Base-by-base conservation (phyloP, 2,329 filamentous ascomycete genomes). In the Fusarium odoratissimum region DNA sequence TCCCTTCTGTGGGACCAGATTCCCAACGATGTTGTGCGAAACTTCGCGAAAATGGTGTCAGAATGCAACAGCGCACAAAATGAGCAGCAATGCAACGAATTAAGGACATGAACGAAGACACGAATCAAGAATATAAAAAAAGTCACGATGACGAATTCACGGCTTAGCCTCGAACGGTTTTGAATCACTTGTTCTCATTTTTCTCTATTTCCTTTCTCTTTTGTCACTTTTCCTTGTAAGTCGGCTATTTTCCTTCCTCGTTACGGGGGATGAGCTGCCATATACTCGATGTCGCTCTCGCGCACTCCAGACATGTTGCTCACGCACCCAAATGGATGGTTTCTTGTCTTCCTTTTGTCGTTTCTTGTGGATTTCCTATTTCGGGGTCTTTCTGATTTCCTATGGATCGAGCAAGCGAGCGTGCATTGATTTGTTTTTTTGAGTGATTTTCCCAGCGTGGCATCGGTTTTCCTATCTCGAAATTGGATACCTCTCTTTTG, bases 1-100 rank as follows among this genome's bases (percentile, higher is more conserved):
- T 97, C 94, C 71, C 88, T 98, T 69, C 90, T 98, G 64, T 97
- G 94, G 94, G 95, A 98, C 79, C 93, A 95, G 82, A 95, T 98
- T 76, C 95, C 96, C 19, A 89, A 91, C 76, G 95, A 98, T 73
- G 95, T 98, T 54, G 94, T 99, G 60, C 91, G 91, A 76, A 94
- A 95, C 81, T 98, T 98, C 85, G 93, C 93, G 78, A 93, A 94
- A 83, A 95, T 97, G 89, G 93, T 97, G 76, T 90, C 92, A 73
- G 93, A 96, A 79, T 92, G 89, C 83, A 91, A 87, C 82, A 85
- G 83, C 74, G 80, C 82, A 64, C 81, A 83, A 77, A 80, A 81
- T 72, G 82, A 83, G 75, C 82, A 83, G 76, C 81, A 82, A 81
- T 81, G 82, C 81, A 81, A 83, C 78, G 82, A 85, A 75, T 75